Evolutionary conservation across 192 early-diverging fungal genomes (phyloP).

Genomic region (Coemansia sp.): DNA sequence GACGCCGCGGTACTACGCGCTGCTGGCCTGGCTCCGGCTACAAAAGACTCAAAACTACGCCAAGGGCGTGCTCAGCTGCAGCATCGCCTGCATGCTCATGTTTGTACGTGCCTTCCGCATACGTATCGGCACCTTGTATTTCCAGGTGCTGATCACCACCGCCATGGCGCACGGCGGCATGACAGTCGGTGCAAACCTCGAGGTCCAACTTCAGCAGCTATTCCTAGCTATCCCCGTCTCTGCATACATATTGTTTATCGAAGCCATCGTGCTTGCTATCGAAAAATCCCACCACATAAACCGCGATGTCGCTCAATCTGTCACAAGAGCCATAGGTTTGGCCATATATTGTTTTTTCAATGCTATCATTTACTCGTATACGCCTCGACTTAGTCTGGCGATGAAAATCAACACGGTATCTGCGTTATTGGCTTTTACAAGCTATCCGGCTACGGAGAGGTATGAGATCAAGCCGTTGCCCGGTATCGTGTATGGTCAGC

Average conservation of each 20-base stretch:
- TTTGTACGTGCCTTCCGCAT: slow-evolving; percentile 26
- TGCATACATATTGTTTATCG: slow-evolving; percentile 26
- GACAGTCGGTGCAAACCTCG: slow-evolving; percentile 45
- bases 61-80: slow-evolving; percentile 37
- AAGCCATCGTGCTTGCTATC: slow-evolving; percentile 22
- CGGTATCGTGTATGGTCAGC: slow-evolving; percentile 34
- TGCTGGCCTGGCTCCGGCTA: slow-evolving; percentile 12
- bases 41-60: slow-evolving; percentile 36
- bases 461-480: slow-evolving; percentile 31
- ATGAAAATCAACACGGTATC: slow-evolving; percentile 40
- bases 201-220: slow-evolving; percentile 43
- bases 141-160: slow-evolving; percentile 34
- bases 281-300: slow-evolving; percentile 6
- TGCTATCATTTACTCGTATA: slow-evolving; percentile 26
- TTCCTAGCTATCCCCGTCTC: slow-evolving; percentile 18
- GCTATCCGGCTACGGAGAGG: neutral
- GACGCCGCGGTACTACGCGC: neutral
- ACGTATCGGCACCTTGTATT: slow-evolving; percentile 29
- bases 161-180: slow-evolving; percentile 43
- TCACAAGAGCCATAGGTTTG: slow-evolving; percentile 23
- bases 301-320: slow-evolving; percentile 22
- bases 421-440: slow-evolving; percentile 26
- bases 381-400: slow-evolving; percentile 26
- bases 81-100: slow-evolving; percentile 27
- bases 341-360: slow-evolving; percentile 34